Evolutionary conservation across 2,329 filamentous ascomycete genomes (phyloP), one percentile per base, ranked within the genome.

Genomic region (Neopestalotiopsis clavispora): DNA sequence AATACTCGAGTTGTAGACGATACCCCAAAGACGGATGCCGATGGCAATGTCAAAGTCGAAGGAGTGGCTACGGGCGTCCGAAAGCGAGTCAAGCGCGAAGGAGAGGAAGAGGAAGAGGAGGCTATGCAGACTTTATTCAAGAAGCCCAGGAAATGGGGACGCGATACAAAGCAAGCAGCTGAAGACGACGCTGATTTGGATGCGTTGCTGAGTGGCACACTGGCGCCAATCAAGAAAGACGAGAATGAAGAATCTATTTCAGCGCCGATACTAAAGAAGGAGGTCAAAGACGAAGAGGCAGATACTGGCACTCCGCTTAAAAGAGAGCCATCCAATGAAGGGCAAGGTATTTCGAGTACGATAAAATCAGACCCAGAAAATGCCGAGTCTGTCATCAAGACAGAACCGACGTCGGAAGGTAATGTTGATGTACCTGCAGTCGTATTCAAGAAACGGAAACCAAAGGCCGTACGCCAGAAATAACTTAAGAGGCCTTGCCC

Each of bases 401-500:
- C 67, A 49, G 73, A 75, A 20, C 71, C 38, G 74, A 71, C 28
- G 65, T 64, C 64, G 2, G 68, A 71, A 40, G 58, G 68, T 20
- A 69, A 71, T 20, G 71, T 68, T 28, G 75, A 73, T 10, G 72
- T 77, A 2, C 76, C 83, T 12, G 84, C 87, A 2, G 86, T 94
- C 2, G 83, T 94, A 3, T 96, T 95, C 80, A 95, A 95, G 81
- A 95, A 94, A 82, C 84, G 93, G 67, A 95, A 94, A 76, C 84
- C 89, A 14, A 92, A 90, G 82, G 87, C 85, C 65, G 84, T 90
- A 45, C 86, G 89, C 23, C 86, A 90, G 73, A 90, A 87, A 77
- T 90, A 74, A 81, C 45, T 38, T 10, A 4, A 30, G 13, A 52
- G 12, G 20, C 23, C 3, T 9, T 52, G 17, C 17, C 9, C 9